A percentile compares a stretch with the other conserved stretches of the same genome.
These are phyloP conservation scores for Sapria himalayana DNA, from an alignment of 345 rosid species.

Conservation along the genomic window DNA sequence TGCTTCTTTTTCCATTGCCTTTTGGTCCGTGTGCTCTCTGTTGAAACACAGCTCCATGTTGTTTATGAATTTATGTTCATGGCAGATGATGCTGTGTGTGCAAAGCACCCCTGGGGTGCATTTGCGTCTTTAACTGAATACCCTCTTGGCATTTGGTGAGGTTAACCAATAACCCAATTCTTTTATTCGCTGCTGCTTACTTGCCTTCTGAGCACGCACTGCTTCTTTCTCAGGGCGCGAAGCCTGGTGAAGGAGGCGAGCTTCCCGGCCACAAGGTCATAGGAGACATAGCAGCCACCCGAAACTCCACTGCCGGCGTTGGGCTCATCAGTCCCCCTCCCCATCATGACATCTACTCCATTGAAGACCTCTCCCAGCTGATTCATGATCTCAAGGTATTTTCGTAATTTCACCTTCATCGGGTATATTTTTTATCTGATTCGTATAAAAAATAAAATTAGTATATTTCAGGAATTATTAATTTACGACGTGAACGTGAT, in stretches of 20 bases:
- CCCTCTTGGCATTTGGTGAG: slow-evolving; percentile 28
- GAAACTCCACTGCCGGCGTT: slow-evolving; percentile 96
- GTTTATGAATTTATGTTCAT: slow-evolving; percentile 33
- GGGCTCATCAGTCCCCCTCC: slow-evolving; percentile 99
- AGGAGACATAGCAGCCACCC: slow-evolving; percentile 91
- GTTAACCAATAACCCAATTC: slow-evolving; percentile 12
- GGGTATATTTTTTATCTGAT: neutral
- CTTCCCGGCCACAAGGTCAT: slow-evolving; percentile 99
- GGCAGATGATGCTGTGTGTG: slow-evolving; percentile 37
- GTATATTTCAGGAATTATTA: too few species aligned
- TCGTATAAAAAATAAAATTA: neutral
- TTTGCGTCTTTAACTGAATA: slow-evolving; percentile 26
- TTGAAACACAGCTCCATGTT: slow-evolving; percentile 25
- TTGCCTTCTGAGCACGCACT: slow-evolving; percentile 9
- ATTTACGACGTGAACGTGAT: too few species aligned
- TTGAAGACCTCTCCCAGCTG: slow-evolving; percentile 96
- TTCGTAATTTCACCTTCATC: neutral
- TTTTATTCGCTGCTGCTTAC: slow-evolving; percentile 6
- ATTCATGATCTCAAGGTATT: slow-evolving; percentile 96
- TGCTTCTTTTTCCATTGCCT: slow-evolving; percentile 9
- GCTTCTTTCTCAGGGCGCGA: slow-evolving; percentile 58
- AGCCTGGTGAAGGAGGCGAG: slow-evolving; percentile 99
- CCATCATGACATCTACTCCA: slow-evolving; percentile 96
- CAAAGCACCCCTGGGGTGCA: slow-evolving; percentile 23
- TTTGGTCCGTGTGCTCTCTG: slow-evolving; percentile 18